Conservation (phyloP, 805 yeast genomes). For the Lachancea fermentati region DNA sequence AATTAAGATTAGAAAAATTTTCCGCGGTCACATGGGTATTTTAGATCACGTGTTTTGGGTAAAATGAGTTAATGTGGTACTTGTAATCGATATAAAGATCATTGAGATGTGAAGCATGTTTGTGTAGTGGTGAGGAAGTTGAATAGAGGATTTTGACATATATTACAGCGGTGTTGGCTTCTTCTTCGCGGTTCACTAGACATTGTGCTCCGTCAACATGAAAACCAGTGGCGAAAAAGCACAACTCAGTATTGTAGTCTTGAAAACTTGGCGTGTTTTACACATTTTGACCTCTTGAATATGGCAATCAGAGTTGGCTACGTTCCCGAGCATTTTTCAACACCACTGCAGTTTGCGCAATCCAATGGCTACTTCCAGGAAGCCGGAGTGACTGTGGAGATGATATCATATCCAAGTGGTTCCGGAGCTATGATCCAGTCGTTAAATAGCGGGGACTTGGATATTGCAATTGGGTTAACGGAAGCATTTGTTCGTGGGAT, state of each 20-base stretch:
- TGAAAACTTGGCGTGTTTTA: too few relatives aligned
- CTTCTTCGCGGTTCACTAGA: too few relatives aligned
- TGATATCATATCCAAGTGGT: conserved; percentile 75
- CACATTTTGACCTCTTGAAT: too few relatives aligned
- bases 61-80: neutral
- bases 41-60: neutral
- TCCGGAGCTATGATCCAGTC: conserved; percentile 82
- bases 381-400: conserved; percentile 48
- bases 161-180: too few relatives aligned
- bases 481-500: conserved; percentile 86
- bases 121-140: too few relatives aligned
- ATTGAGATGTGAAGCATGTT: too few relatives aligned
- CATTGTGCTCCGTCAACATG: too few relatives aligned
- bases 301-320: conserved; percentile 58
- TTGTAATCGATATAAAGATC: too few relatives aligned
- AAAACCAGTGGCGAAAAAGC: too few relatives aligned
- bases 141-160: too few relatives aligned
- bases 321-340: conserved; percentile 88
- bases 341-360: conserved; percentile 74
- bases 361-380: conserved; percentile 49
- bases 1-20: too few relatives aligned
- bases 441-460: conserved; percentile 56
- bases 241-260: too few relatives aligned
- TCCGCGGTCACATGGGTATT: neutral
- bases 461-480: conserved; percentile 82